Evolutionary conservation across 2,329 filamentous ascomycete genomes (phyloP).

Genomic region (Pseudophaeomoniella oleicola): DNA sequence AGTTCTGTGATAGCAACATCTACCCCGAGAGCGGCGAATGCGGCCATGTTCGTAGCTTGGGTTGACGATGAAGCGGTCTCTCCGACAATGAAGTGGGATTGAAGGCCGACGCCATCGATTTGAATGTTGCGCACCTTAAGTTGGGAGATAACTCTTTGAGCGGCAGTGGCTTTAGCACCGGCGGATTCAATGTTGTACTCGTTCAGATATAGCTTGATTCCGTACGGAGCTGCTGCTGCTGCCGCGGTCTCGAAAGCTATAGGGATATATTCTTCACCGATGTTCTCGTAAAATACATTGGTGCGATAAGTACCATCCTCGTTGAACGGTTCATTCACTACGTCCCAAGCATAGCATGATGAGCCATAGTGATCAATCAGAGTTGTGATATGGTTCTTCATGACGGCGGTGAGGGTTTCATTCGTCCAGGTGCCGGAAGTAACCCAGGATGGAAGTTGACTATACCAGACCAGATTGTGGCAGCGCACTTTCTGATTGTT

Average conservation of each 20-base stretch:
- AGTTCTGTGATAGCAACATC: constrained; percentile 28
- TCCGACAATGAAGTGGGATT: constrained; percentile 32
- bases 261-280: constrained; percentile 29
- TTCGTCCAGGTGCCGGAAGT: constrained; percentile 40
- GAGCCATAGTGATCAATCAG: constrained; percentile 21
- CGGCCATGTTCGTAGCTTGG: constrained; percentile 22
- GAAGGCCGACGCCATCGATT: constrained; percentile 35
- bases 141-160: constrained; percentile 22
- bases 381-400: constrained; percentile 32
- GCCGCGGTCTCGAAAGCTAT: constrained; percentile 29
- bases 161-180: constrained; percentile 20
- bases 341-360: constrained; percentile 24
- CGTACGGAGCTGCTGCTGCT: constrained; percentile 14
- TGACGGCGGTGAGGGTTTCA: constrained; percentile 38
- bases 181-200: constrained; percentile 28
- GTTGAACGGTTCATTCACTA: constrained; percentile 27
- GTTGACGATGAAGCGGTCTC: constrained; percentile 23
- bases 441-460: constrained; percentile 36
- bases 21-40: constrained; percentile 24
- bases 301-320: constrained; percentile 30
- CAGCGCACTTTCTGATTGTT: constrained; percentile 41
- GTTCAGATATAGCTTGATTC: constrained; percentile 29
- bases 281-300: constrained; percentile 25
- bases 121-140: constrained; percentile 22
- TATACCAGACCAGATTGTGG: constrained; percentile 42